Evolutionary conservation across 2,329 filamentous ascomycete genomes (phyloP), one percentile per base, ranked within the genome.

Genomic region (Fusarium sp.): DNA sequence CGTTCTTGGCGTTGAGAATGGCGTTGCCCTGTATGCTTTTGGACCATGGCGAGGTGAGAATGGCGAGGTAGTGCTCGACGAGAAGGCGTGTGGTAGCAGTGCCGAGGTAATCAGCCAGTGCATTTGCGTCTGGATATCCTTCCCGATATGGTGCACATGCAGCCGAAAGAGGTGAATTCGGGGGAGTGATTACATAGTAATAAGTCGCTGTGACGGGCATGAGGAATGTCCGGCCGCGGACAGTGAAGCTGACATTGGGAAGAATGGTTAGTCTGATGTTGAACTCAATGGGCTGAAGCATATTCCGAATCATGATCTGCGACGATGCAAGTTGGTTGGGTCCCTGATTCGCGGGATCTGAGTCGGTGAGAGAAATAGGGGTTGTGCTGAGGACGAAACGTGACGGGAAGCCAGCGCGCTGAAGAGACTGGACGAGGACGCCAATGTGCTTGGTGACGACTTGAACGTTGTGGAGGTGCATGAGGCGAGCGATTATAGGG

Each of bases 401-500:
- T 13, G 86, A 81, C 10, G 82, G 67, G 39, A 88, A 72, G 26
- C 87, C 86, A 16, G 86, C 85, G 26, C 78, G 78, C n/a, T 82
- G 83, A 31, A 90, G 81, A 7, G 84, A 79, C 28, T 77, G 75
- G 11, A 84, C 81, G 20, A 90, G 77, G 18, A 80, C 79, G 15
- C 85, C 83, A 12, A 89, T 76, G 75, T 86, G 85, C 5, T 74
- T 66, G 4, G 82, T 82, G 55, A 85, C 83, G 15, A 80, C 74
- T 30, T 79, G 75, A 39, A 86, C 78, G 48, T 83, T 82, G 47
- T 80, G 79, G 61, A 85, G 81, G 75, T 86, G 86, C 59, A 83
- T 82, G 28, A 86, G 79, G 61, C 86, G 84, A 9, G 85, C 83
- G 53, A 91, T 82, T 53, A 90, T 79, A 33, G 87, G 86, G 3